Conservation (phyloP, 1,284 basidiomycete species). For the Malassezia psittaci region DNA sequence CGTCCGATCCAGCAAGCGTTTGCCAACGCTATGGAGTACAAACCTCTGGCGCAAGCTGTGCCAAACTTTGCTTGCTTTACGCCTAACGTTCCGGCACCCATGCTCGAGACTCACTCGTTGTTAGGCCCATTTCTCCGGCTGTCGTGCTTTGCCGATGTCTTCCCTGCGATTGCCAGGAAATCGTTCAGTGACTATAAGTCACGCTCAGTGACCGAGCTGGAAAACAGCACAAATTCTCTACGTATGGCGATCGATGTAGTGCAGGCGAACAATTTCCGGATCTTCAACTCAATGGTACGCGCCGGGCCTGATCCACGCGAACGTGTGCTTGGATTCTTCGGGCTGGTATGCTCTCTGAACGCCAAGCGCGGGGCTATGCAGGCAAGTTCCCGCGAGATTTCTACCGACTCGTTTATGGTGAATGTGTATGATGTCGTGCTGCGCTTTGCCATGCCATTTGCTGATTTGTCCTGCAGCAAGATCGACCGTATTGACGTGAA, state of each 20-base stretch:
- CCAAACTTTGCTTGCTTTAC: slow-evolving; percentile 58
- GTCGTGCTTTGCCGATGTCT: slow-evolving; percentile 34
- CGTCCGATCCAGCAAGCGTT: slow-evolving; percentile 72
- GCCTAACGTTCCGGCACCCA: slow-evolving; percentile 56
- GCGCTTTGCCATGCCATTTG: slow-evolving; percentile 88
- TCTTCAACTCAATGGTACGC: slow-evolving; percentile 79
- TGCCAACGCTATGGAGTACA: slow-evolving; percentile 68
- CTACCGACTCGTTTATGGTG: slow-evolving; percentile 84
- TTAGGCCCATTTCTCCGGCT: slow-evolving; percentile 39
- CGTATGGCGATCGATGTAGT: slow-evolving; percentile 36
- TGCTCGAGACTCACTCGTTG: slow-evolving; percentile 37
- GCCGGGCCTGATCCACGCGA: slow-evolving; percentile 70
- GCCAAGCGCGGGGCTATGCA: slow-evolving; percentile 78
- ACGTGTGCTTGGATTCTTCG: slow-evolving; percentile 73
- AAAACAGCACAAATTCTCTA: slow-evolving; percentile 27
- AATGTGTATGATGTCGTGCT: slow-evolving; percentile 75
- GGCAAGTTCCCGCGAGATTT: slow-evolving; percentile 69
- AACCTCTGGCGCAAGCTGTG: slow-evolving; percentile 59
- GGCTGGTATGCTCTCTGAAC: slow-evolving; percentile 66
- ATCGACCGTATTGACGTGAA: slow-evolving; percentile 73
- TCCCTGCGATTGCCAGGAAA: slow-evolving; percentile 29
- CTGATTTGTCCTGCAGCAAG: slow-evolving; percentile 81
- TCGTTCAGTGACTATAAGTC: slow-evolving; percentile 29
- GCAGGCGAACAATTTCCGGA: slow-evolving; percentile 69
- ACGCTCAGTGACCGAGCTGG: slow-evolving; percentile 29